Evolutionary conservation across 1,139 yeast genomes (phyloP).

Genomic region (Lodderomyces orthopsilosis): DNA sequence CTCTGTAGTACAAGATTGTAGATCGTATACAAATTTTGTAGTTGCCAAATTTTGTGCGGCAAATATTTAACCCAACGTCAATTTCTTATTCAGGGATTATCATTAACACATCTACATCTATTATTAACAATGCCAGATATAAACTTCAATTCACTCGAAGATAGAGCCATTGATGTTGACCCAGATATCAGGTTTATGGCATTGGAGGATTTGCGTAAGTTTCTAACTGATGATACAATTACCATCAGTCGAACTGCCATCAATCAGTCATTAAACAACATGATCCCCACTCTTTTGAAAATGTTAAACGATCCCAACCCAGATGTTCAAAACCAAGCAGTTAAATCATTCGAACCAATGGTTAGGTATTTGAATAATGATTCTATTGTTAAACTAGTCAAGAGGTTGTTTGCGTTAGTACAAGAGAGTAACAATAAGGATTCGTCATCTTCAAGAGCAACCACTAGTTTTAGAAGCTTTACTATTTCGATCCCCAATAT

Average conservation of each 20-base stretch:
- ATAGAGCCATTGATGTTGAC: conserved; percentile 64
- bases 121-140: conserved; percentile 17
- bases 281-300: conserved; percentile 50
- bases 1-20: too few relatives aligned
- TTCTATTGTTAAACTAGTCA: conserved; percentile 23
- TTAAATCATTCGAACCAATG: conserved; percentile 51
- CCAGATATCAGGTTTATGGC: conserved; percentile 90
- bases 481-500: conserved; percentile 67
- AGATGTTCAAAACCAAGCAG: conserved; percentile 79
- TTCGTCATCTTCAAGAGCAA: conserved; percentile 7
- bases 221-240: conserved; percentile 22
- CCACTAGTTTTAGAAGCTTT: conserved; percentile 29
- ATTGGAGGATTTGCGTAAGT: conserved; percentile 64
- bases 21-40: too few relatives aligned
- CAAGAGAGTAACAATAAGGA: conserved; percentile 17
- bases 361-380: conserved; percentile 28
- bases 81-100: too few relatives aligned
- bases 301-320: conserved; percentile 63
- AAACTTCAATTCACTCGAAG: conserved; percentile 30
- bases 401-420: conserved; percentile 21
- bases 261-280: conserved; percentile 28
- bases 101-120: background rate
- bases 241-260: conserved; percentile 23
- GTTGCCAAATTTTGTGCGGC: conserved; percentile 1
- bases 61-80: background rate